Evolutionary conservation across 1,284 basidiomycete species (phyloP).

Genomic region (Ceratobasidium sp.): DNA sequence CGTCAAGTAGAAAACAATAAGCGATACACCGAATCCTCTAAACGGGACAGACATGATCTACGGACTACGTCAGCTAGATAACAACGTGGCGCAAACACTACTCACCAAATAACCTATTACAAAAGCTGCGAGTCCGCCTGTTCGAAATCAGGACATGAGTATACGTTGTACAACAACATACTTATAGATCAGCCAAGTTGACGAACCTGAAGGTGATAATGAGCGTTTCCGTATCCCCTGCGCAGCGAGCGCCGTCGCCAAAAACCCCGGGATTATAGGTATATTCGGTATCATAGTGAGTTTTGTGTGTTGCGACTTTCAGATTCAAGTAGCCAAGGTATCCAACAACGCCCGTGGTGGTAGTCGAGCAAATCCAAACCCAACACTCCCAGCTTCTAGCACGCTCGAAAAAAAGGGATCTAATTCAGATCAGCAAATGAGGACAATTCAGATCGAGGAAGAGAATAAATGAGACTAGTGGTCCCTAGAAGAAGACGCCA

Average conservation of each 20-base stretch:
- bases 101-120: slow-evolving; percentile 68
- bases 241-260: slow-evolving; percentile 59
- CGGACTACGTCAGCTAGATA: not conserved
- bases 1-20: slow-evolving; percentile 84
- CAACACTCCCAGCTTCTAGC: too few species aligned
- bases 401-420: too few species aligned
- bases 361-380: too few species aligned
- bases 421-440: too few species aligned
- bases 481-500: too few species aligned
- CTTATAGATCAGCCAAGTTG: not conserved
- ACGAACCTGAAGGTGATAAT: slow-evolving; percentile 51
- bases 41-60: slow-evolving; percentile 68
- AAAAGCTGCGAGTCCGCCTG: slow-evolving; percentile 80
- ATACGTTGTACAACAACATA: slow-evolving; percentile 2
- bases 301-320: too few species aligned
- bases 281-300: too few species aligned
- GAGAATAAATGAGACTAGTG: too few species aligned
- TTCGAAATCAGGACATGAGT: slow-evolving; percentile 45
- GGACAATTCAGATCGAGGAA: too few species aligned
- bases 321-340: too few species aligned
- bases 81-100: not conserved
- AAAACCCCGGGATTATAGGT: slow-evolving; percentile 55
- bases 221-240: slow-evolving; percentile 64
- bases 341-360: too few species aligned
- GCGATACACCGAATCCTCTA: slow-evolving; percentile 72